These are phyloP conservation scores for Capronia epimyces DNA, from an alignment of 2,329 filamentous ascomycete genomes.

Conservation along the genomic window DNA sequence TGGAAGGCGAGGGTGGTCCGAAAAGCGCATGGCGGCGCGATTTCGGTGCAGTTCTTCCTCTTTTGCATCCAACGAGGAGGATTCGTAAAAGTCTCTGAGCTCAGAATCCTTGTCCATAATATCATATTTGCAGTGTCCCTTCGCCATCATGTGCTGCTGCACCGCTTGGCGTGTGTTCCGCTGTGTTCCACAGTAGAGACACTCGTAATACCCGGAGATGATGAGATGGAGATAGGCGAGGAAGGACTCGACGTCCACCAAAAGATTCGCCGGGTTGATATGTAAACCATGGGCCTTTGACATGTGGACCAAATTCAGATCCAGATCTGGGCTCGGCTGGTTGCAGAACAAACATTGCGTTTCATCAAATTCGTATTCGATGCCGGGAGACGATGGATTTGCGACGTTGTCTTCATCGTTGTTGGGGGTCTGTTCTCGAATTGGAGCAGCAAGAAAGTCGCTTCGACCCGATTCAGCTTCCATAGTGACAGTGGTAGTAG, in stretches of 20 bases:
- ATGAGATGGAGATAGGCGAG: slow-evolving; percentile 47
- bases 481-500: neutral
- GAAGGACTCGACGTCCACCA: slow-evolving; percentile 46
- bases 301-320: slow-evolving; percentile 47
- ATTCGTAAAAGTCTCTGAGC: slow-evolving; percentile 42
- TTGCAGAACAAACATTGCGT: slow-evolving; percentile 45
- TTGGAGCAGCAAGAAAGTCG: neutral
- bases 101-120: slow-evolving; percentile 37
- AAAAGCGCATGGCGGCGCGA: slow-evolving; percentile 2
- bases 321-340: slow-evolving; percentile 30
- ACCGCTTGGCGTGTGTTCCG: slow-evolving; percentile 42
- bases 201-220: slow-evolving; percentile 47
- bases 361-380: slow-evolving; percentile 15
- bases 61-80: slow-evolving; percentile 20
- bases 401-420: slow-evolving; percentile 8
- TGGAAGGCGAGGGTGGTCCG: slow-evolving; percentile 13
- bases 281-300: slow-evolving; percentile 45
- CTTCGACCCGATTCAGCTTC: slow-evolving; percentile 1
- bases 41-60: slow-evolving; percentile 14
- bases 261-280: slow-evolving; percentile 38
- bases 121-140: slow-evolving; percentile 46
- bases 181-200: slow-evolving; percentile 47
- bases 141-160: slow-evolving; percentile 49
- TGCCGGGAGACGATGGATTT: slow-evolving; percentile 4
- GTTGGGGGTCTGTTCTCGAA: slow-evolving; percentile 3